phyloP scores from a whole-genome alignment of 768 basidiomycete species.

The Tephrocybe sp. region DNA sequence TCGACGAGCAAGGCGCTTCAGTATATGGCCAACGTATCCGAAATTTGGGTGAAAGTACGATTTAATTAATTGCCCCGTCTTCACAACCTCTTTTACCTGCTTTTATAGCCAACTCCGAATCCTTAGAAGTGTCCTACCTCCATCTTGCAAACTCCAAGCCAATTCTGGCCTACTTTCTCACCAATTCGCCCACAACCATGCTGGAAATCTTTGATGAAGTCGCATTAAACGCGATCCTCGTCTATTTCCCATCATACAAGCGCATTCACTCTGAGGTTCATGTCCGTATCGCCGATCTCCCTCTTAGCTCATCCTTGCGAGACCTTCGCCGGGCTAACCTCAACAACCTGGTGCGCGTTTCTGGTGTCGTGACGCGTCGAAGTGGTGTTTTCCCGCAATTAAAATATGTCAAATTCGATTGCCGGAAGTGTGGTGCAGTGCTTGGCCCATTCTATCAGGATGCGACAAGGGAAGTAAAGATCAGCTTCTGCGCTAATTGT shows the following conservation, averaged over 20 bases:
- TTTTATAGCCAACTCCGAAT: conserved; percentile 87
- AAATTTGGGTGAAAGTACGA: conserved; percentile 89
- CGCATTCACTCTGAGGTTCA: conserved; percentile 98
- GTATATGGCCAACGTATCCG: conserved; percentile 95
- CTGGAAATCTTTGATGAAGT: conserved; percentile 94
- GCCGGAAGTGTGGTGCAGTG: conserved; percentile 89
- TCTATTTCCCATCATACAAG: conserved; percentile 94
- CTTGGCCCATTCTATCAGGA: conserved; percentile 99
- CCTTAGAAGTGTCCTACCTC: conserved; percentile 95
- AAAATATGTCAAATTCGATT: conserved; percentile 99
- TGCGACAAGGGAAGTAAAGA: conserved; percentile 88
- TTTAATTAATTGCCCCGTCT: conserved; percentile 2
- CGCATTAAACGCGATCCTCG: conserved; percentile 89
- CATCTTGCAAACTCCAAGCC: conserved; percentile 92
- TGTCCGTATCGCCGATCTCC: conserved; percentile 94
- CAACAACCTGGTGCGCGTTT: conserved; percentile 93
- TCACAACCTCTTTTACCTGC: conserved; percentile 6
- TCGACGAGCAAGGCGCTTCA: conserved; percentile 87
- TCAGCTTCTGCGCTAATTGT: conserved; percentile 93
- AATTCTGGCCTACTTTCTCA: conserved; percentile 95
- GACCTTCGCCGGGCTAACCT: conserved; percentile 91
- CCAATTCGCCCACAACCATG: conserved; percentile 92
- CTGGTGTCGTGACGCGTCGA: conserved; percentile 93
- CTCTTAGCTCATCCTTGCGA: conserved; percentile 85
- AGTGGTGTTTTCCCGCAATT: conserved; percentile 99